Conservation (phyloP, 371 early-diverging fungal species). For the Mucor indicus region DNA sequence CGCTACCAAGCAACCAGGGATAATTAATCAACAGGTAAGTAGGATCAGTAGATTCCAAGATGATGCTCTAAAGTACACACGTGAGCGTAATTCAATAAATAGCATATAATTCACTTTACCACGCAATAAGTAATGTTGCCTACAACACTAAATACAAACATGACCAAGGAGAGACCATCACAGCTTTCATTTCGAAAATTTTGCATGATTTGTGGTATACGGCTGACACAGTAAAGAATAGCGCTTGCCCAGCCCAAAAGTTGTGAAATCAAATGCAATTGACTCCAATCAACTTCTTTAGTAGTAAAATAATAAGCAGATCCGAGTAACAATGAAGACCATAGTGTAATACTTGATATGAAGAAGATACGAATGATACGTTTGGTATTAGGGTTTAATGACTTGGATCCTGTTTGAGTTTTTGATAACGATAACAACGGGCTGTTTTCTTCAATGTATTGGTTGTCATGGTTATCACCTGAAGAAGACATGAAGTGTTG, state of each 20-base stretch:
- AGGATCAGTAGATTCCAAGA: conserved; percentile 61
- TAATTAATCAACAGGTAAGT: conserved; percentile 59
- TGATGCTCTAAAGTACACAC: conserved; percentile 47
- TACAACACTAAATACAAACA: conserved; percentile 82
- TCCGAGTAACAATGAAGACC: conserved; percentile 14
- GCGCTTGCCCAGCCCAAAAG: conserved; percentile 56
- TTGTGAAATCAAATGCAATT: conserved; percentile 42
- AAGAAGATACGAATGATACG: conserved; percentile 21
- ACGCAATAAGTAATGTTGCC: conserved; percentile 74
- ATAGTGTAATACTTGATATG: conserved; percentile 14
- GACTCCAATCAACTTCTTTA: conserved; percentile 24
- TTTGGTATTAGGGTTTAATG: conserved; percentile 11
- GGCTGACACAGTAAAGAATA: conserved; percentile 53
- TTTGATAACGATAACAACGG: conserved; percentile 1
- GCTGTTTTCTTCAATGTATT: not conserved
- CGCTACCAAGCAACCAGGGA: conserved; percentile 72
- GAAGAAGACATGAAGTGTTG: not conserved
- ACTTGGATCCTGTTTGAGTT: not conserved
- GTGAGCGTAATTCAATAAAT: not conserved
- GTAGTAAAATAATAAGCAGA: conserved; percentile 23
- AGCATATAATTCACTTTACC: conserved; percentile 22
- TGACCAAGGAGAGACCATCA: conserved; percentile 71
- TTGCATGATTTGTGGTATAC: conserved; percentile 82
- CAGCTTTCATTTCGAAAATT: conserved; percentile 70
- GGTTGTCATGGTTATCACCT: not conserved